Percentiles rank a stretch among this genome's conserved stretches.
phyloP scores from a whole-genome alignment of 768 basidiomycete species.

The Neoboletus magnificus region DNA sequence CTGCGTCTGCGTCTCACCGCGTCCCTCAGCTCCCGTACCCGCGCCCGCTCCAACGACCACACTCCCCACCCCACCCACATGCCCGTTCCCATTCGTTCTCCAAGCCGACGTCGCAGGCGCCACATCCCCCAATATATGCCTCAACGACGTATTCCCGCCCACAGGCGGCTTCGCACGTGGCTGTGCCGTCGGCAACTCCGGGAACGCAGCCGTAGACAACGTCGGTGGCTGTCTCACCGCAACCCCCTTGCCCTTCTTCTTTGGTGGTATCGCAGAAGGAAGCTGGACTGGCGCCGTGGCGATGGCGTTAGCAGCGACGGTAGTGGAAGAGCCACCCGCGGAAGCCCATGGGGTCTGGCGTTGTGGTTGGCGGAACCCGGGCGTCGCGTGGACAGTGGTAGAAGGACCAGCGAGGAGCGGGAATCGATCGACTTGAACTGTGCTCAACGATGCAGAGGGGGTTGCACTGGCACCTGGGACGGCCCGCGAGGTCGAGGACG shows the following conservation, averaged over 20 bases:
- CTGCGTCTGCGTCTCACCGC: background rate
- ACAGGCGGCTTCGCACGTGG: slow-evolving; percentile 45
- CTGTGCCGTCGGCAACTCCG: slow-evolving; percentile 55
- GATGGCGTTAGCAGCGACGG: too few species aligned
- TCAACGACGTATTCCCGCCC: slow-evolving; percentile 62
- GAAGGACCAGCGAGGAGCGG: slow-evolving; percentile 26
- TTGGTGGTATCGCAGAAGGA: background rate
- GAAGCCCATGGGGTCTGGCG: slow-evolving; percentile 65
- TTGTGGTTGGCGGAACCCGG: slow-evolving; percentile 40
- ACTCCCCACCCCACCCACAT: background rate
- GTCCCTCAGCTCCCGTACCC: background rate
- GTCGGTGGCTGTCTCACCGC: slow-evolving; percentile 32
- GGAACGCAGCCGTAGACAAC: slow-evolving; percentile 60
- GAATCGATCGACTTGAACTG: slow-evolving; percentile 24
- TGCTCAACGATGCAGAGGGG: slow-evolving; percentile 29
- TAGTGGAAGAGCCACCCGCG: background rate
- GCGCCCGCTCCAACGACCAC: background rate
- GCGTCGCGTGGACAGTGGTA: background rate
- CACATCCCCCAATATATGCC: slow-evolving; percentile 48
- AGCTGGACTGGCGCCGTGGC: background rate
- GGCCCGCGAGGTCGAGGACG: slow-evolving; percentile 36
- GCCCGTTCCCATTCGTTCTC: slow-evolving; percentile 13
- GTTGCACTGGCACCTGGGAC: slow-evolving; percentile 14
- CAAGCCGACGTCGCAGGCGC: slow-evolving; percentile 33
- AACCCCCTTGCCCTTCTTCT: slow-evolving; percentile 7